A percentile compares a stretch with the other conserved stretches of the same genome.
These are phyloP conservation scores for Colletotrichum karsti DNA, from an alignment of 2,329 filamentous ascomycete species.

Conservation along the genomic window DNA sequence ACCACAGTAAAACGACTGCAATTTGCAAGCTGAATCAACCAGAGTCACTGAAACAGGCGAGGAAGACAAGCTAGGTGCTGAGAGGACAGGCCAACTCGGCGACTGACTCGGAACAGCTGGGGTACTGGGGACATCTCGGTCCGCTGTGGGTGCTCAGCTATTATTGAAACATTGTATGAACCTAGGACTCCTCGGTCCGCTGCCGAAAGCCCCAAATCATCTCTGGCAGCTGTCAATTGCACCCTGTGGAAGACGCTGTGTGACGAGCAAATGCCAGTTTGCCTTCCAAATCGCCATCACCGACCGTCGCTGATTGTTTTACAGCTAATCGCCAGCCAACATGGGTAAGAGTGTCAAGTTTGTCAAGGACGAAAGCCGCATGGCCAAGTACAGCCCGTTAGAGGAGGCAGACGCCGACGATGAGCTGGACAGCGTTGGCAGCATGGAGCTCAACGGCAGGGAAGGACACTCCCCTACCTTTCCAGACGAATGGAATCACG, in stretches of 20 bases:
- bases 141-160: not conserved
- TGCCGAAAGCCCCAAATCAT: not conserved
- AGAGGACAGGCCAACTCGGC: no score
- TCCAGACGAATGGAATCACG: constrained; percentile 16
- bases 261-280: no score
- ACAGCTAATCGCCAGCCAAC: not conserved
- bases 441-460: not conserved
- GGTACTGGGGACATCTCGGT: not conserved
- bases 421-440: not conserved
- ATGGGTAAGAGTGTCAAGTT: constrained; percentile 13
- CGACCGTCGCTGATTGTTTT: not conserved
- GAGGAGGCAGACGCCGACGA: constrained; percentile 2
- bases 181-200: constrained; percentile 5
- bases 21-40: no score
- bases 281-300: no score
- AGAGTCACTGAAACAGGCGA: no score
- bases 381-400: not conserved
- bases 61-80: not conserved
- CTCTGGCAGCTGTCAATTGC: not conserved
- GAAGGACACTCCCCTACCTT: not conserved
- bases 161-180: not conserved
- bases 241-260: no score
- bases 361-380: not conserved
- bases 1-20: no score
- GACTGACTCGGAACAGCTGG: not conserved